A percentile compares a stretch with the other conserved stretches of the same genome.
Conservation (phyloP, 345 rosid species). For the Populus pruinosa region DNA sequence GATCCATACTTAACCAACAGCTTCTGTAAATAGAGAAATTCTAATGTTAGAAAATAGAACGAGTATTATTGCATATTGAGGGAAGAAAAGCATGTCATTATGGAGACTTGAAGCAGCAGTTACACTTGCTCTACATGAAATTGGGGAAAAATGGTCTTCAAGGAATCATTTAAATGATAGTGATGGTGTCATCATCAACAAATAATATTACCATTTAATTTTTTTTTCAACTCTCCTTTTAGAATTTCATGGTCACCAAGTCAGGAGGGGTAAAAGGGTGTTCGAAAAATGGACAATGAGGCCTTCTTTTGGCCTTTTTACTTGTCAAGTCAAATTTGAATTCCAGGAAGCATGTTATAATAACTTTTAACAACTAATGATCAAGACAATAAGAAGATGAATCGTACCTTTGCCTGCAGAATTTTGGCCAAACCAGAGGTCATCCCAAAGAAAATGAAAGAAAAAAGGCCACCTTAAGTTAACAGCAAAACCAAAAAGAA, state of each 20-base stretch:
- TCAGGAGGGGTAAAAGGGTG: not conserved
- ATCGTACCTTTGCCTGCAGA: slow-evolving; percentile 82
- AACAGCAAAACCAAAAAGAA: not conserved
- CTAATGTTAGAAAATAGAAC: not conserved
- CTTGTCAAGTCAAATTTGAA: not conserved
- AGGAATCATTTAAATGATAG: not conserved
- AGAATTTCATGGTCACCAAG: not conserved
- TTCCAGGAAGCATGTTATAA: not conserved
- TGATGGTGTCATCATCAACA: not conserved
- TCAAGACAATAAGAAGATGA: not conserved
- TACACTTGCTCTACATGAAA: not conserved
- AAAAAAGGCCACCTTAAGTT: slow-evolving; percentile 16
- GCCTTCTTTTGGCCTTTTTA: not conserved
- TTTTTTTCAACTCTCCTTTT: not conserved
- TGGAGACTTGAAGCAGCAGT: not conserved
- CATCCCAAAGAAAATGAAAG: slow-evolving; percentile 39
- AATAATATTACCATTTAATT: not conserved
- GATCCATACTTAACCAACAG: slow-evolving; percentile 75
- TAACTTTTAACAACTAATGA: not conserved
- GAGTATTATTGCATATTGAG: not conserved
- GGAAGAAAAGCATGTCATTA: not conserved
- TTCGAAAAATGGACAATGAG: not conserved
- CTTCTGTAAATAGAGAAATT: slow-evolving; percentile 51
- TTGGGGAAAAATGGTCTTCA: not conserved
- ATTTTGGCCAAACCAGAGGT: slow-evolving; percentile 20